These are phyloP conservation scores for Lentinula raphanica DNA, from an alignment of 768 basidiomycete genomes.

Conservation along the genomic window DNA sequence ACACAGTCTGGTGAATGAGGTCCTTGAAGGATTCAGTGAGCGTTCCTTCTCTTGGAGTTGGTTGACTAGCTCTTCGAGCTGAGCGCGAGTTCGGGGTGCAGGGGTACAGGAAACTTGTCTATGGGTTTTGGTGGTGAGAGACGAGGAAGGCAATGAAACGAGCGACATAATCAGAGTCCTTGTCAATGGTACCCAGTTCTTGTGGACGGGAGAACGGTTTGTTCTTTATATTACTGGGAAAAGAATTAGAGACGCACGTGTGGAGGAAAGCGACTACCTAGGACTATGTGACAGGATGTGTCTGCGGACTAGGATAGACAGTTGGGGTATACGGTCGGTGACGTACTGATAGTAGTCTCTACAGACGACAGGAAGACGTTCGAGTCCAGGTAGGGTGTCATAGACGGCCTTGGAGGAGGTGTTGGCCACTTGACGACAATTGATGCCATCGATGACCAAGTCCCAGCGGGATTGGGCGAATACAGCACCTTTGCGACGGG, in stretches of 20 bases:
- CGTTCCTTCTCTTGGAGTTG: neutral
- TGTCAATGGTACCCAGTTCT: neutral
- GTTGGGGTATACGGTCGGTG: neutral
- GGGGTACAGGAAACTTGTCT: neutral
- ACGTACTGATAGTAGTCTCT: neutral
- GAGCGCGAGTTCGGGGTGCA: neutral
- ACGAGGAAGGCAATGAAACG: neutral
- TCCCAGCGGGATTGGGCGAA: constrained; percentile 1
- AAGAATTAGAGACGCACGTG: neutral
- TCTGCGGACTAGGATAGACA: neutral
- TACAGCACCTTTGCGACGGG: neutral
- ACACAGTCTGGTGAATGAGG: neutral
- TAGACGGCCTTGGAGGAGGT: neutral
- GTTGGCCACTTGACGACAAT: neutral
- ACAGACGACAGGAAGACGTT: neutral
- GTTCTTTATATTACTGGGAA: neutral
- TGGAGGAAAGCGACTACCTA: neutral
- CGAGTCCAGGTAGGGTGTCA: neutral
- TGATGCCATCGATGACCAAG: neutral
- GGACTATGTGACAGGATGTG: neutral
- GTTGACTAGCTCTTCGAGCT: neutral
- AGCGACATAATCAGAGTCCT: neutral
- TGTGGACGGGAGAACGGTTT: neutral
- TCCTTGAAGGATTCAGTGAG: neutral
- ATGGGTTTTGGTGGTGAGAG: neutral